Base-by-base conservation (phyloP, 2,329 filamentous ascomycete species). In the Verticillium isaacii region DNA sequence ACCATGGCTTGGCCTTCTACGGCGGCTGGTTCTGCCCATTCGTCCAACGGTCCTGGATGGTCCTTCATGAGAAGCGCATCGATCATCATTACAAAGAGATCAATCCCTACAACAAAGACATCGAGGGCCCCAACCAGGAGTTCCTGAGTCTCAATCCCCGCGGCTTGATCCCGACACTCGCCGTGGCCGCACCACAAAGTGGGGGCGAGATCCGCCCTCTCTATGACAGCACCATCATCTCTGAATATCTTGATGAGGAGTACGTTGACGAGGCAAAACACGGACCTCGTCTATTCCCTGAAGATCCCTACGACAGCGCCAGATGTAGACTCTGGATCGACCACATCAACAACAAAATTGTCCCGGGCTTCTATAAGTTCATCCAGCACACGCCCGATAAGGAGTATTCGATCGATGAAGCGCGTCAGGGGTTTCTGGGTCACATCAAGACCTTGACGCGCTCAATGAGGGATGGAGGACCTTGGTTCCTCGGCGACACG, bases 61-160 rank as follows among this genome's bases (percentile, higher is more conserved):
- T 88, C 1, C 81, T 93, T 12, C 83, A 87, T 68, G 90, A 93
- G 72, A 93, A 93, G 73, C 75, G 80, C 2, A 89, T 92, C 34
- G 83, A 85, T 17, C 89, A 93, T 71, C 87, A 93, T 75, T 92
- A 91, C 72, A 80, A 90, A 65, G 88, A 91, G 77, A 88, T 92
- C 63, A 92, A 93, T 73, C 90, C 90, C 0, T 93, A 93, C 78
- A 79, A 87, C 73, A 93, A 93, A 69, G 86, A 85, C 0, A 74
- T 83, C 3, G 86, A 83, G 1, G 45, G 45, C 3, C 45, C 45
- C 19, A 52, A 52, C 9, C 25, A 52, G 11, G 45, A 52, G 19
- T 87, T 93, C 32, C 78, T 93, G 25, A 80, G 82, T 9, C 78
- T 93, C 65, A 94, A 94, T 70, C 90, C 90, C 0, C 84, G 89